Conservation (phyloP, 2,329 filamentous ascomycete species). For the Aspergillus ochraceus region DNA sequence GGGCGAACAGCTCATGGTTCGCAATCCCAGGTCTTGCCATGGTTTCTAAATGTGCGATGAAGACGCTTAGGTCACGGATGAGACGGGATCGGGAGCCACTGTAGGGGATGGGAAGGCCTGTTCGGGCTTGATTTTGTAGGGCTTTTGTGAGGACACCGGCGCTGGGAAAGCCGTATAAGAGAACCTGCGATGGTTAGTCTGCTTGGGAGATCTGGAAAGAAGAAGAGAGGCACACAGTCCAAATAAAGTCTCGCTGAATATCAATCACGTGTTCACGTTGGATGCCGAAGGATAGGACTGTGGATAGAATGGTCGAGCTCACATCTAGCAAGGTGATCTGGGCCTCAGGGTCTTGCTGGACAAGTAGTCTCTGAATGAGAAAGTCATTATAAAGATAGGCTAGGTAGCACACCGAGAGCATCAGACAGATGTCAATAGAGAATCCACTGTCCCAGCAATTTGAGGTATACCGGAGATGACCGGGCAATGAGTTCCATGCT, state of each 20-base stretch:
- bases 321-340: slow-evolving; percentile 20
- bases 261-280: slow-evolving; percentile 24
- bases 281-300: slow-evolving; percentile 21
- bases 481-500: slow-evolving; percentile 23
- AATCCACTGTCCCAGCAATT: slow-evolving; percentile 19
- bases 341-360: slow-evolving; percentile 22
- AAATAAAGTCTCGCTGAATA: slow-evolving; percentile 24
- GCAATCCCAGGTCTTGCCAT: slow-evolving; percentile 34
- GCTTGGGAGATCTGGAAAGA: not conserved
- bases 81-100: slow-evolving; percentile 35
- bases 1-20: slow-evolving; percentile 23
- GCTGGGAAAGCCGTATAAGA: slow-evolving; percentile 28
- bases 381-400: slow-evolving; percentile 30
- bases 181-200: slow-evolving; percentile 11
- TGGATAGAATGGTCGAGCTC: slow-evolving; percentile 24
- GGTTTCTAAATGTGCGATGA: slow-evolving; percentile 41
- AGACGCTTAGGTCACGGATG: slow-evolving; percentile 41
- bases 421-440: slow-evolving; percentile 29
- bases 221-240: slow-evolving; percentile 14
- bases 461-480: slow-evolving; percentile 22
- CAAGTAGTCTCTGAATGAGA: slow-evolving; percentile 27
- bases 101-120: slow-evolving; percentile 29
- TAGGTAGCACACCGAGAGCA: slow-evolving; percentile 29
- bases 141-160: slow-evolving; percentile 27
- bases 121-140: slow-evolving; percentile 23